Conservation (phyloP, 2,329 filamentous ascomycete genomes). For the Penicillium sp. region DNA sequence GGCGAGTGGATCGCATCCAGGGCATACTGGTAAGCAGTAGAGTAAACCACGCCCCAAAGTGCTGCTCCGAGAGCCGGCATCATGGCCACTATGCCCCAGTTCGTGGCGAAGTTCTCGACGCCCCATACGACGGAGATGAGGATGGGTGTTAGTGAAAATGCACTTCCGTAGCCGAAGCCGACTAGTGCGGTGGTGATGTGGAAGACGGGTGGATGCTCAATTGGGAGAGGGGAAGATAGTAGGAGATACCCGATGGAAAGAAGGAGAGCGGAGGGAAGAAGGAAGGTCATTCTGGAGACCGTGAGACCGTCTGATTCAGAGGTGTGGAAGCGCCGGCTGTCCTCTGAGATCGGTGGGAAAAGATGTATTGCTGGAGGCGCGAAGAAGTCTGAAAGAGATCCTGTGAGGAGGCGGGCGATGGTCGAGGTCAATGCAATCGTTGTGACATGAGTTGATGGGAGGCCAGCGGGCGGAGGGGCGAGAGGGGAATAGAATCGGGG, state of each 20-base stretch:
- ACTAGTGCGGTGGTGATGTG: conserved; percentile 80
- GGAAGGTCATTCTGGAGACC: conserved; percentile 74
- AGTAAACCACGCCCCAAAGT: conserved; percentile 88
- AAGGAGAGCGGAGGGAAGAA: conserved; percentile 68
- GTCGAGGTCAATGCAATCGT: conserved; percentile 89
- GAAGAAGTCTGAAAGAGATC: conserved; percentile 80
- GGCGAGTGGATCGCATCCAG: conserved; percentile 36
- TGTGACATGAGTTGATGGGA: conserved; percentile 76
- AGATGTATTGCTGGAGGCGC: conserved; percentile 63
- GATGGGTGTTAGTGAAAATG: conserved; percentile 84
- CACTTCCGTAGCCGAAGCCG: conserved; percentile 86
- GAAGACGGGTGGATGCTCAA: conserved; percentile 73
- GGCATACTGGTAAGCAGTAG: conserved; percentile 42
- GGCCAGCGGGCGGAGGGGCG: conserved; percentile 54
- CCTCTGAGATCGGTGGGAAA: conserved; percentile 48
- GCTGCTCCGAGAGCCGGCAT: conserved; percentile 83
- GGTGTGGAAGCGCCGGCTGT: conserved; percentile 32
- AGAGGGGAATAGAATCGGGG: conserved; percentile 53
- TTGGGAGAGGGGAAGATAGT: conserved; percentile 74
- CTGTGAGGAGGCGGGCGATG: conserved; percentile 80
- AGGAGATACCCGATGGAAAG: conserved; percentile 72
- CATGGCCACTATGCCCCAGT: conserved; percentile 94
- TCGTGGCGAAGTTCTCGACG: conserved; percentile 96
- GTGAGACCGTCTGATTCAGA: conserved; percentile 41
- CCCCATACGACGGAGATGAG: conserved; percentile 98